phyloP scores from a whole-genome alignment of 805 yeast species.

The Starmerella potacharoeniae region DNA sequence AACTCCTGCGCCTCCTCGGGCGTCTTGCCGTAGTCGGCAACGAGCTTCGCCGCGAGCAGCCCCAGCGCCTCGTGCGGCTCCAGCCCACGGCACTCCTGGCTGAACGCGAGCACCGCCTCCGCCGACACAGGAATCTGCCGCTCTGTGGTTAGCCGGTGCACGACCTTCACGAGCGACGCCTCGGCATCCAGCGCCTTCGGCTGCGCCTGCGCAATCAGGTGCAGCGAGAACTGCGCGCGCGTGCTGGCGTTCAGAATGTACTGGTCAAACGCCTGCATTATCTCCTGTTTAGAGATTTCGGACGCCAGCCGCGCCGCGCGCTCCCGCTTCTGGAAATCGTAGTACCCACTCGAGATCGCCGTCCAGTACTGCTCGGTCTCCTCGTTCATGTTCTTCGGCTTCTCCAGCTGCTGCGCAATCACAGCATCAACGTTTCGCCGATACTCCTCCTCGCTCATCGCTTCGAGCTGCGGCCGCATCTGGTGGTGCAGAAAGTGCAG shows the following conservation, averaged over 20 bases:
- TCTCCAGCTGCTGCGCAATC: slow-evolving; percentile 52
- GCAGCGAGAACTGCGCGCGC: slow-evolving; percentile 41
- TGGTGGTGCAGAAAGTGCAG: slow-evolving; percentile 47
- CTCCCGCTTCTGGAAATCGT: slow-evolving; percentile 54
- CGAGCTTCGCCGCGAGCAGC: slow-evolving; percentile 6
- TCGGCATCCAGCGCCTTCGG: slow-evolving; percentile 10
- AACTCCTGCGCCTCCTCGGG: slow-evolving; percentile 24
- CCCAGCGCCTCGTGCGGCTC: slow-evolving; percentile 16
- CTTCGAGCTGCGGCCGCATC: slow-evolving; percentile 34
- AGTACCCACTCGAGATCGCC: slow-evolving; percentile 62
- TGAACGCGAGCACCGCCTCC: slow-evolving; percentile 13
- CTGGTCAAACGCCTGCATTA: slow-evolving; percentile 43
- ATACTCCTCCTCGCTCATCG: slow-evolving; percentile 54
- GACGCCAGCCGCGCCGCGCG: slow-evolving; percentile 48
- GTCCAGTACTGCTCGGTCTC: slow-evolving; percentile 59
- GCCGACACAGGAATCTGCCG: slow-evolving; percentile 18
- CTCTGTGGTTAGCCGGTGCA: slow-evolving; percentile 26
- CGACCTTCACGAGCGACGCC: slow-evolving; percentile 21
- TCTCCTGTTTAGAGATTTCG: slow-evolving; percentile 43
- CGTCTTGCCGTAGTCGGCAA: slow-evolving; percentile 19
- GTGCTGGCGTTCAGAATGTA: slow-evolving; percentile 33
- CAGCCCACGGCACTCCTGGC: slow-evolving; percentile 15
- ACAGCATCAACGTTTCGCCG: slow-evolving; percentile 59
- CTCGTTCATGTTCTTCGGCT: slow-evolving; percentile 65
- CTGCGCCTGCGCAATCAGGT: slow-evolving; percentile 45